Evolutionary conservation across 2,329 filamentous ascomycete species (phyloP), one percentile per base, ranked within the genome.

Genomic region (Diaporthe sp.): DNA sequence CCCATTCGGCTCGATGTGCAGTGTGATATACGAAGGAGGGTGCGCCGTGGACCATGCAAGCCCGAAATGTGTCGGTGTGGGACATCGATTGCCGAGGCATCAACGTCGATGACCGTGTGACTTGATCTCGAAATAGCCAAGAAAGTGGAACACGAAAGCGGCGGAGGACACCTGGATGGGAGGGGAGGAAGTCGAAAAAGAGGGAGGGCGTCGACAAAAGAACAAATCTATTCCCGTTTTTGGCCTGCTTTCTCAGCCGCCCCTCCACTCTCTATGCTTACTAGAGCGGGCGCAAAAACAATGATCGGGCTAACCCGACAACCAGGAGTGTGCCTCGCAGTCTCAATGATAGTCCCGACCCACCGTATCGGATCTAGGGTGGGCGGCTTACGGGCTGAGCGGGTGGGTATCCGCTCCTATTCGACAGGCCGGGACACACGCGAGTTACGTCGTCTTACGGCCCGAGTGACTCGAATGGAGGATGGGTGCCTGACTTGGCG

Each of bases 401-500:
- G 70, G 70, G 70, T 63, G 70, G 70, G 32, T 37, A 63, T 63
- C 44, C 58, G 70, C 56, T 53, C 53, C 47, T n/a, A 71, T 63
- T 71, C 35, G 56, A 63, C 39, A 51, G 42, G 32, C 53, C 35
- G 39, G 30, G n/a, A 53, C 42, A 44, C 30, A 53, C 44, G 47
- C 63, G 63, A 63, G 56, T 37, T 63, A 30, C 50, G 30, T 32
- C 68, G 47, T 71, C 56, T 71, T 51, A 71, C 44, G 70, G 70
- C 25, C 70, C 70, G 56, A 55, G 56, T 63, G 70, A 71, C 56
- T 71, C 70, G 59, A 63, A 58, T 19, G 56, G 56, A 22, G 59
- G 37, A 37, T 58, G 53, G 70, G 70, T 63, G 50, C 50, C 70
- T 71, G 70, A 71, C 69, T 63, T 44, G 56, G 70, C 70, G 56